A percentile compares a stretch with the other conserved stretches of the same genome.
Conservation (phyloP, 2,329 filamentous ascomycete genomes). For the Hypoxylon sp. region DNA sequence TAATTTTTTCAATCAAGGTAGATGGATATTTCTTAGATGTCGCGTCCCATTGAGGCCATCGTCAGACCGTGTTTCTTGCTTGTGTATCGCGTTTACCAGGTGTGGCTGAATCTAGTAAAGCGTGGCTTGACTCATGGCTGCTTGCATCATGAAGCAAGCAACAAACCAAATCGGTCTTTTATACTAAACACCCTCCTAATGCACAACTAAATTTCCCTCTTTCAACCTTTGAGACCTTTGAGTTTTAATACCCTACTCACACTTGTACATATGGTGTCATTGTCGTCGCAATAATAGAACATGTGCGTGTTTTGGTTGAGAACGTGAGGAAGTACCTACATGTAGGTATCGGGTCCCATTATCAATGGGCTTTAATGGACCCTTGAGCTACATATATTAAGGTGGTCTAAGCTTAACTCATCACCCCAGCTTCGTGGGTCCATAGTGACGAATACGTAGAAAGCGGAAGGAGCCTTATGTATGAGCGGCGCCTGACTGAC, state of each 20-base stretch:
- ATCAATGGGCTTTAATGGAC: constrained; percentile 15
- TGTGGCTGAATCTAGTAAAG: constrained; percentile 18
- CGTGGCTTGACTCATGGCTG: constrained; percentile 25
- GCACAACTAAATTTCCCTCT: too few relatives aligned
- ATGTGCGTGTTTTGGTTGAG: background rate
- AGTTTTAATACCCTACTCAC: background rate
- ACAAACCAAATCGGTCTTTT: background rate
- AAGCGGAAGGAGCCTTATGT: constrained; percentile 27
- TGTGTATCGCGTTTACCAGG: constrained; percentile 13
- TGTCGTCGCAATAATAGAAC: background rate
- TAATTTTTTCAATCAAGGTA: background rate
- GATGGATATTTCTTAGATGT: background rate
- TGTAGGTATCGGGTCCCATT: background rate
- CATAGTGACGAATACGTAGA: constrained; percentile 38
- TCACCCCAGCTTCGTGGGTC: constrained; percentile 18
- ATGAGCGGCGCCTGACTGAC: constrained; percentile 40
- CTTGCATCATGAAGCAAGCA: background rate
- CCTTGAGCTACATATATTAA: background rate
- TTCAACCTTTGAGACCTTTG: background rate
- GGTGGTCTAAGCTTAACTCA: constrained; percentile 27
- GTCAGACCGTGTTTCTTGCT: background rate
- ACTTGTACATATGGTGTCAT: background rate
- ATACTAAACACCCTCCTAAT: background rate
- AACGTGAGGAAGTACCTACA: background rate
- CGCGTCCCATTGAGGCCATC: background rate